These are phyloP conservation scores for Diophrys sp. DNA, from an alignment of 73 alveolate genomes.

Conservation along the genomic window DNA sequence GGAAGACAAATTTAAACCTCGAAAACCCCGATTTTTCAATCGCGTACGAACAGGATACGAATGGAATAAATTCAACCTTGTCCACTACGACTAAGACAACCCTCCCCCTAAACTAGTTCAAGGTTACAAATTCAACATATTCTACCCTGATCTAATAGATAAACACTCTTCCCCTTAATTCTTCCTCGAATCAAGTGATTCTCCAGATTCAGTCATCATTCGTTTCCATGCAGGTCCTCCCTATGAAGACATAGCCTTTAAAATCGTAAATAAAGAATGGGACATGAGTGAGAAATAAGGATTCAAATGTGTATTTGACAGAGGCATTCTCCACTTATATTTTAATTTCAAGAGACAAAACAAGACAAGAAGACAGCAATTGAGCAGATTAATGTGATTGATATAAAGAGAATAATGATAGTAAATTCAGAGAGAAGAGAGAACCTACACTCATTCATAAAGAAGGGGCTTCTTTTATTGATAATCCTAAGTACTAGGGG, in stretches of 20 bases:
- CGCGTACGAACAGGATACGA: slow-evolving; percentile 97
- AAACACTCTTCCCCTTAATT: slow-evolving; percentile 96
- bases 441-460: too few species aligned
- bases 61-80: slow-evolving; percentile 98
- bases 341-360: slow-evolving; percentile 97
- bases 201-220: slow-evolving; percentile 82
- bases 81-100: slow-evolving; percentile 97
- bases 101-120: slow-evolving; percentile 99
- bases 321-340: slow-evolving; percentile 92
- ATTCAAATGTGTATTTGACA: slow-evolving; percentile 84
- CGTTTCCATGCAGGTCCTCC: slow-evolving; percentile 99
- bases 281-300: slow-evolving; percentile 94
- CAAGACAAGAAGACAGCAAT: slow-evolving; percentile 95
- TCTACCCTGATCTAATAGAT: slow-evolving; percentile 98
- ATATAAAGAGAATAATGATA: too few species aligned
- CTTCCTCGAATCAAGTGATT: slow-evolving; percentile 74
- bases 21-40: slow-evolving; percentile 93
- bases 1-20: slow-evolving; percentile 84
- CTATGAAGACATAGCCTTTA: slow-evolving; percentile 99
- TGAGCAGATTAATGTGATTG: background rate
- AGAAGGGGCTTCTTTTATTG: too few species aligned
- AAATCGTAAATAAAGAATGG: slow-evolving; percentile 99
- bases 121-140: slow-evolving; percentile 98
- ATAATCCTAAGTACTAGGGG: too few species aligned
- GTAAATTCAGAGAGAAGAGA: too few species aligned